A percentile compares a stretch with the other conserved stretches of the same genome.
These are phyloP conservation scores for Samsoniella hepiali DNA, from an alignment of 2,329 filamentous ascomycete genomes.

Conservation along the genomic window DNA sequence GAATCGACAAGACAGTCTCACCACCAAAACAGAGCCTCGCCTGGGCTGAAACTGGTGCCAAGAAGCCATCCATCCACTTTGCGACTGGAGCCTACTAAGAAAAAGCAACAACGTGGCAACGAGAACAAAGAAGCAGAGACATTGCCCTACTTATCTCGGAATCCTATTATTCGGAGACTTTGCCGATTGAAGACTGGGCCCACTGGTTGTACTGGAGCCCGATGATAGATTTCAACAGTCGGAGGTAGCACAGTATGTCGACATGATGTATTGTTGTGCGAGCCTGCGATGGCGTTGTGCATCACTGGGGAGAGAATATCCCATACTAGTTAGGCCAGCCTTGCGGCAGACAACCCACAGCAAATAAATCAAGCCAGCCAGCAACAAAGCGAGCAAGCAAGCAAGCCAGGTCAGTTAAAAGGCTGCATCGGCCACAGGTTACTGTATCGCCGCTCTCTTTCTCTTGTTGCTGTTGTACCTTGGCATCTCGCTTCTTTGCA, in stretches of 20 bases:
- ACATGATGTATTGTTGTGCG: neutral
- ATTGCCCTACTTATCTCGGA: too few species aligned
- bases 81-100: neutral
- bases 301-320: neutral
- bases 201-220: neutral
- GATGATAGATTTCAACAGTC: neutral
- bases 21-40: neutral
- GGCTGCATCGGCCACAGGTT: neutral
- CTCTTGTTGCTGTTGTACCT: neutral
- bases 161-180: too few species aligned
- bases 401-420: neutral
- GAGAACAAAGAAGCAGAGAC: too few species aligned
- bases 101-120: neutral
- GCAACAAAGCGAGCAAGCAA: neutral
- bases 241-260: neutral
- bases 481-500: constrained; percentile 1
- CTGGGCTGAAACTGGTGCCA: neutral
- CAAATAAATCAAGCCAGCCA: neutral
- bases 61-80: neutral
- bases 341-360: neutral
- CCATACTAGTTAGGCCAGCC: neutral
- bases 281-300: neutral
- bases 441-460: neutral
- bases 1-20: too few species aligned
- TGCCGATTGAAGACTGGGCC: neutral